These are phyloP conservation scores for Fusarium sp. DNA, from an alignment of 2,329 filamentous ascomycete species.

Conservation along the genomic window DNA sequence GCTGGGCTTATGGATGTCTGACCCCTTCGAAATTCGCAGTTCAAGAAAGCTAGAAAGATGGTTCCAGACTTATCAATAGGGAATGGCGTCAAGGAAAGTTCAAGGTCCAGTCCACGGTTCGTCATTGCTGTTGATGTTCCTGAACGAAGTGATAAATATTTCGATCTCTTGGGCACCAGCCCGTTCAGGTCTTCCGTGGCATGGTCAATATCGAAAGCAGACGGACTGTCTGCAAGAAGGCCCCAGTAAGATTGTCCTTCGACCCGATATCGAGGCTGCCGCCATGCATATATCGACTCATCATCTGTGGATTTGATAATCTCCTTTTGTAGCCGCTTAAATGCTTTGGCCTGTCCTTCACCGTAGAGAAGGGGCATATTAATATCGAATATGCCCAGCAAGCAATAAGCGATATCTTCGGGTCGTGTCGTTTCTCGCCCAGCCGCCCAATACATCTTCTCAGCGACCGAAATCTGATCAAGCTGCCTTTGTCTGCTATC, in stretches of 20 bases:
- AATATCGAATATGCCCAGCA: slow-evolving; percentile 54
- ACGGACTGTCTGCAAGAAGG: slow-evolving; percentile 48
- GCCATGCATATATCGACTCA: slow-evolving; percentile 52
- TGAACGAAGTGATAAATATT: slow-evolving; percentile 47
- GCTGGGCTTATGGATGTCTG: slow-evolving; percentile 45
- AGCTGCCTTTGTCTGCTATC: slow-evolving; percentile 17
- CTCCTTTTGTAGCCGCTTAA: slow-evolving; percentile 50
- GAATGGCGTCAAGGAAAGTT: slow-evolving; percentile 50
- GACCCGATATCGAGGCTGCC: slow-evolving; percentile 28
- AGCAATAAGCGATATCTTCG: slow-evolving; percentile 54
- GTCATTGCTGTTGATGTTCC: slow-evolving; percentile 41
- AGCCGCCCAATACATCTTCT: slow-evolving; percentile 54
- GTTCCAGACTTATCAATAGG: slow-evolving; percentile 47
- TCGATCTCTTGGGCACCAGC: slow-evolving; percentile 39
- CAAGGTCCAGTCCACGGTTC: slow-evolving; percentile 48
- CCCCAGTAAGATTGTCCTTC: slow-evolving; percentile 47
- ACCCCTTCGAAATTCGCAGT: slow-evolving; percentile 49
- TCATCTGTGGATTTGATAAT: slow-evolving; percentile 51
- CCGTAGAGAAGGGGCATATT: slow-evolving; percentile 55
- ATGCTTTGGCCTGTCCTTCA: slow-evolving; percentile 51
- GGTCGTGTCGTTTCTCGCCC: slow-evolving; percentile 49
- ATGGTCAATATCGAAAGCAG: slow-evolving; percentile 45
- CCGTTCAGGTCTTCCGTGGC: slow-evolving; percentile 38
- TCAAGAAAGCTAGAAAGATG: slow-evolving; percentile 50
- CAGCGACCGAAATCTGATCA: slow-evolving; percentile 43